Base-by-base conservation (phyloP, 2,329 filamentous ascomycete species). In the Chaetomium strumarium region DNA sequence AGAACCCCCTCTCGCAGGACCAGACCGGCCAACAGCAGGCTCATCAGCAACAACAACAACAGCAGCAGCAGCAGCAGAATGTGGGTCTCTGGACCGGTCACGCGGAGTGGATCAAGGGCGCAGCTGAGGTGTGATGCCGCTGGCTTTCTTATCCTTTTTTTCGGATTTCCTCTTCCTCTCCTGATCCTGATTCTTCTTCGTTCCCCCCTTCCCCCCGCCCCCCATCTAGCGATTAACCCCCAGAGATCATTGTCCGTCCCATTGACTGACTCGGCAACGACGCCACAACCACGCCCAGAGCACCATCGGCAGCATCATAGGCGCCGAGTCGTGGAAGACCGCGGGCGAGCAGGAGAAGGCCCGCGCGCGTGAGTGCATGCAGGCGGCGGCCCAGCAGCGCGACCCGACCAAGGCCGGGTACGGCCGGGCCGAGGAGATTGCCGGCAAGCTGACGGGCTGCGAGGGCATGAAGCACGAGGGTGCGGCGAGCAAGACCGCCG, bases 391-490 rank as follows among this genome's bases (percentile, higher is more conserved):
- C 53, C 75, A 81, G 58, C 68, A 75, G 49, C 74, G 83, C 19
- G 80, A 86, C 59, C 65, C 76, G 1, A 60, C 67, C 2, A 63
- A 66, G 6, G 70, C 77, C 40, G 84, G 84, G 0, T 81, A 77
- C 50, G 85, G 85, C 34, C 80, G 77, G 62, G 73, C 75, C 2
- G 85, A 89, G 65, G 79, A 87, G 71, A 63, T 83, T 44, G 79
- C 81, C 0, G 85, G 85, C 6, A 80, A 78, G 62, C 68, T 78
- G 0, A 76, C 80, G 0, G 84, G 85, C 0, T 88, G 85, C 58
- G 80, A 85, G 66, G 85, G 85, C 0, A 88, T 88, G 85, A 71
- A 79, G 67, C 74, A 76, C 50, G 83, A 86, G 66, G 83, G 83
- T 0, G 72, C 70, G 13, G 74, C 71, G 16, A 83, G 78, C 29